These are phyloP conservation scores for Ogataea allantospora DNA, from an alignment of 805 yeast genomes.

Conservation along the genomic window DNA sequence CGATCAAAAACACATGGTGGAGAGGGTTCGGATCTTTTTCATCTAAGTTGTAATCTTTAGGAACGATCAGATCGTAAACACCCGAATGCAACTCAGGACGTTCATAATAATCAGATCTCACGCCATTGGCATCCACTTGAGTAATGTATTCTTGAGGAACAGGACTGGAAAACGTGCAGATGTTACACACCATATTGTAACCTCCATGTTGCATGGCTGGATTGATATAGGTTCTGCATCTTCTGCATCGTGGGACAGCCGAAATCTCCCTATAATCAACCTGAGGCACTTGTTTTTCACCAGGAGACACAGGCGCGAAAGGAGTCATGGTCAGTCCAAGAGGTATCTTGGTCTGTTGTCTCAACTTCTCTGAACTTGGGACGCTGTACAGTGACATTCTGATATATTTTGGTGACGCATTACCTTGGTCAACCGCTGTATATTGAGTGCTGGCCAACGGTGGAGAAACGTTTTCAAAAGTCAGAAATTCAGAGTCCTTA, in stretches of 20 bases:
- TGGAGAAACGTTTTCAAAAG: conserved; percentile 77
- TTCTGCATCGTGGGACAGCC: conserved; percentile 85
- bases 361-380: conserved; percentile 70
- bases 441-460: conserved; percentile 78
- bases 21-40: conserved; percentile 43
- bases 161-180: conserved; percentile 74
- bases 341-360: conserved; percentile 72
- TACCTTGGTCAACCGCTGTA: conserved; percentile 75
- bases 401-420: conserved; percentile 76
- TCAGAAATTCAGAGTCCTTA: conserved; percentile 50
- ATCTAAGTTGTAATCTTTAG: conserved; percentile 61
- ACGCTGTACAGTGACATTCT: conserved; percentile 79
- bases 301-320: conserved; percentile 59
- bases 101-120: conserved; percentile 57
- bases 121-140: conserved; percentile 58
- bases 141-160: conserved; percentile 67
- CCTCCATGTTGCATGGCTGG: conserved; percentile 74
- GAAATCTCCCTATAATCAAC: conserved; percentile 55
- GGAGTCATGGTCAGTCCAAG: conserved; percentile 81
- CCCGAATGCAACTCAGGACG: conserved; percentile 82
- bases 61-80: conserved; percentile 81
- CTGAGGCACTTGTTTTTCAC: conserved; percentile 60
- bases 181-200: conserved; percentile 72
- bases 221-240: conserved; percentile 89
- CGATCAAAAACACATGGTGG: conserved; percentile 72